These are phyloP conservation scores for Clathrus columnatus DNA, from an alignment of 768 basidiomycete species.

Conservation along the genomic window DNA sequence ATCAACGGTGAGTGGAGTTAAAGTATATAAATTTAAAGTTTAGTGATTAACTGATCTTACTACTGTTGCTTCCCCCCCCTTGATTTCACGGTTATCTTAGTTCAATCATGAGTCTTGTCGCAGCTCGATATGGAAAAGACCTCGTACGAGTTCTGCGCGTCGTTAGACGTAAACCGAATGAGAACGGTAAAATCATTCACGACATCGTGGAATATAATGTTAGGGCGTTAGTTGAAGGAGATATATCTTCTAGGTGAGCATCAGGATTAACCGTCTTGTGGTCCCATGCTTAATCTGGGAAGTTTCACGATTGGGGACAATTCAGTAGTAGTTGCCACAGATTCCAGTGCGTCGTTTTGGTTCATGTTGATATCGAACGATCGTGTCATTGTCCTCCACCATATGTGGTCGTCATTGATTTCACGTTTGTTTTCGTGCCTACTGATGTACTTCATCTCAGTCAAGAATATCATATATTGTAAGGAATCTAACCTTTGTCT, in stretches of 20 bases:
- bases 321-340: conserved; percentile 80
- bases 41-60: too few relatives aligned
- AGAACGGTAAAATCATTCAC: conserved; percentile 31
- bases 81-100: too few relatives aligned
- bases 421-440: too few relatives aligned
- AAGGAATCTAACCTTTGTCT: conserved; percentile 13
- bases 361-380: not conserved
- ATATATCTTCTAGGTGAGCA: conserved; percentile 63
- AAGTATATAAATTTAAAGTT: too few relatives aligned
- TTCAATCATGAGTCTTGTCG: conserved; percentile 25
- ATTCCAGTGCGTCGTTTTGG: conserved; percentile 56
- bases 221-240: conserved; percentile 71
- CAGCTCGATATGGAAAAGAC: conserved; percentile 81
- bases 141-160: conserved; percentile 80
- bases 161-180: conserved; percentile 45
- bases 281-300: not conserved
- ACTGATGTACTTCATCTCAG: conserved; percentile 24
- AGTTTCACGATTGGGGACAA: conserved; percentile 91
- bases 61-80: too few relatives aligned
- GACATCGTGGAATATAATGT: conserved; percentile 82
- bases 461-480: conserved; percentile 66
- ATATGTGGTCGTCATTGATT: too few relatives aligned
- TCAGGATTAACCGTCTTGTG: not conserved
- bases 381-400: not conserved
- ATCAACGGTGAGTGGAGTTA: too few relatives aligned